phyloP scores from a whole-genome alignment of 352 stramenopile species.

The Plasmopara viticola region DNA sequence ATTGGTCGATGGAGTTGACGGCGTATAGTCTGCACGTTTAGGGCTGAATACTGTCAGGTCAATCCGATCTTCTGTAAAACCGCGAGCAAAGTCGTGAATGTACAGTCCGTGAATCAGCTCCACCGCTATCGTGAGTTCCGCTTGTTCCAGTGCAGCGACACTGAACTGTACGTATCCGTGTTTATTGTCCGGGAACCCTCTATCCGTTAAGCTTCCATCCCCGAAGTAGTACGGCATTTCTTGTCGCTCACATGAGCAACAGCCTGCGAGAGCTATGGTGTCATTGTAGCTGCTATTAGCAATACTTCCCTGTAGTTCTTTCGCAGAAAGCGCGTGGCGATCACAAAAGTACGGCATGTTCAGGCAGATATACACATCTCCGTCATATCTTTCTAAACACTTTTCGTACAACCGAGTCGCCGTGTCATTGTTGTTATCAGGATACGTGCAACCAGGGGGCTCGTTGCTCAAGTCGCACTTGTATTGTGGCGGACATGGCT shows the following conservation, averaged over 20 bases:
- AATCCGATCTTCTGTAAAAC: slow-evolving; percentile 71
- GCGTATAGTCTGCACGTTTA: slow-evolving; percentile 59
- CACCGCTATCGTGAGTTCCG: slow-evolving; percentile 86
- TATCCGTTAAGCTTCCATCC: slow-evolving; percentile 26
- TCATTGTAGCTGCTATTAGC: slow-evolving; percentile 18
- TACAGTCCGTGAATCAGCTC: slow-evolving; percentile 93
- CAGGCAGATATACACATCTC: slow-evolving; percentile 40
- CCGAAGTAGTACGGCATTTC: slow-evolving; percentile 89
- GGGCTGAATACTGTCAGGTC: slow-evolving; percentile 89
- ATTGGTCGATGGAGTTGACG: slow-evolving; percentile 46
- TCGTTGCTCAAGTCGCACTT: slow-evolving; percentile 56
- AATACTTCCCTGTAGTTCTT: slow-evolving; percentile 11
- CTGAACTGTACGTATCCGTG: slow-evolving; percentile 91
- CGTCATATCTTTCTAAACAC: slow-evolving; percentile 36
- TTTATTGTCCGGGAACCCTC: slow-evolving; percentile 93
- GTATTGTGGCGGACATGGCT: slow-evolving; percentile 92
- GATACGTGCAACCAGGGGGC: slow-evolving; percentile 59
- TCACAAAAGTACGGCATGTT: slow-evolving; percentile 67
- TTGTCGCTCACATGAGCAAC: slow-evolving; percentile 84
- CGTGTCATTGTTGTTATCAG: slow-evolving; percentile 41
- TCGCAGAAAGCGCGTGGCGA: slow-evolving; percentile 21
- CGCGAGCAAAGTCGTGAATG: slow-evolving; percentile 85
- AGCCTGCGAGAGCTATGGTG: slow-evolving; percentile 35
- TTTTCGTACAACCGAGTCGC: slow-evolving; percentile 34
- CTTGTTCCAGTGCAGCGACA: slow-evolving; percentile 70